Base-by-base conservation (phyloP, 2,329 filamentous ascomycete species). In the Penicillium sp. region DNA sequence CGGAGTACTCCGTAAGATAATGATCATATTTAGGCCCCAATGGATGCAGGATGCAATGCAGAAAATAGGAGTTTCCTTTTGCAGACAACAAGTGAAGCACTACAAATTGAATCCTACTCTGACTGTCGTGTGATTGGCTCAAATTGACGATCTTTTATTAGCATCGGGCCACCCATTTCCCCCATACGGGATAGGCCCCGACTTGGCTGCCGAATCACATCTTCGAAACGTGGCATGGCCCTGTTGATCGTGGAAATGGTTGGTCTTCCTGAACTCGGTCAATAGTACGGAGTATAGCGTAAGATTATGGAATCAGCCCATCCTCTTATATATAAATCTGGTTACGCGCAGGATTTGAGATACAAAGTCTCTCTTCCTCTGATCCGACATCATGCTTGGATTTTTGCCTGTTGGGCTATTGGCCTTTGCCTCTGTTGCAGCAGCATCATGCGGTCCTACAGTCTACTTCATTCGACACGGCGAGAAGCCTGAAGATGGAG, bases 381-480 rank as follows among this genome's bases (percentile, higher is more conserved):
- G 6, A 33, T 19, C 9, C 11, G 33, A 7, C 17, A n/a, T 26
- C 25, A 53, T 53, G 50, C 25, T 16, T 7, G 36, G 43, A 12
- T 17, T 38, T 19, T 5, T 38, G 2, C n/a, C 35, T 31, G 40
- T 8, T 16, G 19, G 33, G 9, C 12, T 53, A 17, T 37, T 62
- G 17, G 57, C 63, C 4, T 42, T 59, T 6, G 59, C 60, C 5
- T 57, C 57, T 8, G 19, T 68, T 1, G 57, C 31, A 17, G n/a
- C 52, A 17, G 50, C 57, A 4, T 67, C 57, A 4, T 67, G 67
- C 14, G 56, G 60, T 10, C 78, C 82, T 1, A 85, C 79, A 0
- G 80, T 87, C 31, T 87, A 85, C 65, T 71, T 87, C 9, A 87
- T 87, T 66, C 81, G 84, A 17, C 84, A 87, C 60, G 84, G 84